A percentile compares a stretch with the other conserved stretches of the same genome.
phyloP scores from a whole-genome alignment of 257 asterid genomes.

The Nicotiana otophora region DNA sequence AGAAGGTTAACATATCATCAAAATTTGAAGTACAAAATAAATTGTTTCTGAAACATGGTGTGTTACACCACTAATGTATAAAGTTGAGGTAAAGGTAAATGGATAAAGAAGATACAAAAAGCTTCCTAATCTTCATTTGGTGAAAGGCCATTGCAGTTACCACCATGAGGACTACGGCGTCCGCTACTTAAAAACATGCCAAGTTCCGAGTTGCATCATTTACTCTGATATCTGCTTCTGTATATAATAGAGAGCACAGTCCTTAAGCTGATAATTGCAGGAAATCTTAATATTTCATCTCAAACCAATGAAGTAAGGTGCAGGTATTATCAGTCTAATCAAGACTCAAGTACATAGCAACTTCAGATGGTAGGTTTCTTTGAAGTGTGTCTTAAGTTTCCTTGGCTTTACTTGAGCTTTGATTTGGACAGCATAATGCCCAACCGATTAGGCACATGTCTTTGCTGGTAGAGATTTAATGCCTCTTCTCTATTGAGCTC shows the following conservation, averaged over 20 bases:
- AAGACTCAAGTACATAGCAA: not conserved
- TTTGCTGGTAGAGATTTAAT: not conserved
- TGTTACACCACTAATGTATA: not conserved
- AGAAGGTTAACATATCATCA: not conserved
- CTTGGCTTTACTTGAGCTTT: not conserved
- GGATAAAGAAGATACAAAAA: not conserved
- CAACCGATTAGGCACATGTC: not conserved
- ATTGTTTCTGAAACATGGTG: not conserved
- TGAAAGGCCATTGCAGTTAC: not conserved
- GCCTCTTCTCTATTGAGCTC: not conserved
- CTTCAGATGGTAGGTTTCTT: constrained; percentile 4
- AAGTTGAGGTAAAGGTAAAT: not conserved
- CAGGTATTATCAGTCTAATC: not conserved
- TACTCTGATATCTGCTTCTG: not conserved
- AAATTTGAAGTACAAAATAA: not conserved
- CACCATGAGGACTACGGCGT: not conserved
- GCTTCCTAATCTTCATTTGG: not conserved
- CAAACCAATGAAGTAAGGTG: not conserved
- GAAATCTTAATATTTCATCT: not conserved
- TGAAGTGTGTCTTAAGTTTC: not conserved
- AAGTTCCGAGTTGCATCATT: not conserved
- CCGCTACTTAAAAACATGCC: not conserved
- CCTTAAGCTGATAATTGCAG: not conserved
- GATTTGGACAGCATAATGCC: not conserved
- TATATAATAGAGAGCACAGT: not conserved